Conservation (phyloP, 2,329 filamentous ascomycete species). For the Leptodontidium sp. region DNA sequence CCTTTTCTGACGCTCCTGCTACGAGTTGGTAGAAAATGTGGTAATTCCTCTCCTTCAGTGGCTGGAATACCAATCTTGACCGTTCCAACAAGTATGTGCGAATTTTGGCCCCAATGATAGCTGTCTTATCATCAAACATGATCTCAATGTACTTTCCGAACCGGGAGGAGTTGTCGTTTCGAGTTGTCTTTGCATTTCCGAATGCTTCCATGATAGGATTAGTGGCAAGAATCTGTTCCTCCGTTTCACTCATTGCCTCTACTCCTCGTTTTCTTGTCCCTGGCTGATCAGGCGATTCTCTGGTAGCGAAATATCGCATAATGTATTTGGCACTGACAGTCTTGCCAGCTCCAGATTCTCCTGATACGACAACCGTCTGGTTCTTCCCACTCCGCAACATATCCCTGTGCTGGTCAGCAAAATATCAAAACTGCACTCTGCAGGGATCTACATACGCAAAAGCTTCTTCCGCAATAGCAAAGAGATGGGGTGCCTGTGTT, state of each 20-base stretch:
- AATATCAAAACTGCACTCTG: neutral
- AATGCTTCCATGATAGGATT: slow-evolving; percentile 99
- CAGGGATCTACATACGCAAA: slow-evolving; percentile 77
- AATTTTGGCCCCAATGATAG: slow-evolving; percentile 98
- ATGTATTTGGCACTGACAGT: slow-evolving; percentile 99
- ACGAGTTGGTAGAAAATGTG: slow-evolving; percentile 99
- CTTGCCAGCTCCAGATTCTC: slow-evolving; percentile 98
- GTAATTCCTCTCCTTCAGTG: slow-evolving; percentile 97
- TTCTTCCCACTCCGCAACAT: slow-evolving; percentile 97
- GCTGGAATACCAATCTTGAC: slow-evolving; percentile 95
- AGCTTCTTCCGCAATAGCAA: slow-evolving; percentile 98
- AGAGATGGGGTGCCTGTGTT: slow-evolving; percentile 96
- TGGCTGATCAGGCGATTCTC: slow-evolving; percentile 90
- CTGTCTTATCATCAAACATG: slow-evolving; percentile 94
- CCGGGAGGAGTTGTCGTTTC: slow-evolving; percentile 98
- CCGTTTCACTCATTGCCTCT: slow-evolving; percentile 93
- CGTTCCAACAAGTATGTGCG: slow-evolving; percentile 94
- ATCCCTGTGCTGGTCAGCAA: slow-evolving; percentile 69
- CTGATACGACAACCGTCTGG: slow-evolving; percentile 98
- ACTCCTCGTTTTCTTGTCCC: slow-evolving; percentile 79
- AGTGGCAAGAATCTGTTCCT: slow-evolving; percentile 97
- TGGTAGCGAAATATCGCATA: slow-evolving; percentile 98
- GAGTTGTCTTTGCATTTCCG: slow-evolving; percentile 98
- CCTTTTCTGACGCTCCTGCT: slow-evolving; percentile 85
- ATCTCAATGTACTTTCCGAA: slow-evolving; percentile 99